These are phyloP conservation scores for Suillus placidus DNA, from an alignment of 768 basidiomycete genomes.

Conservation along the genomic window DNA sequence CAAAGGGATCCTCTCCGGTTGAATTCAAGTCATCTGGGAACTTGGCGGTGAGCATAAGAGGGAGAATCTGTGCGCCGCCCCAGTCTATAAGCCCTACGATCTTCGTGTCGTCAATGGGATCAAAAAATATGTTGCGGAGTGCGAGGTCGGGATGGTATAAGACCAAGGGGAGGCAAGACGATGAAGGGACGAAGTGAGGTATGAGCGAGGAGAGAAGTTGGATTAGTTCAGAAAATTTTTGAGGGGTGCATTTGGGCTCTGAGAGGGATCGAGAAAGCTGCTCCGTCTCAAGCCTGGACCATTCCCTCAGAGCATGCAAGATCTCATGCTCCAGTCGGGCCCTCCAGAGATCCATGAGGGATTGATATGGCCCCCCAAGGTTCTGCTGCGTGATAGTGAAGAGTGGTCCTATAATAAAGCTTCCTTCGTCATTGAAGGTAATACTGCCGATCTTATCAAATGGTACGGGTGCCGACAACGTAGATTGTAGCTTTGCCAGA, in stretches of 20 bases:
- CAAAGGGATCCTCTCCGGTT: not conserved
- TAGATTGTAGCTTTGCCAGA: not conserved
- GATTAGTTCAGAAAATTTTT: not conserved
- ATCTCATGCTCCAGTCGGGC: not conserved
- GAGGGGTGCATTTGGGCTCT: slow-evolving; percentile 4
- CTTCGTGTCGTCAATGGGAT: not conserved
- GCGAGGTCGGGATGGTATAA: slow-evolving; percentile 6
- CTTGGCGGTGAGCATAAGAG: not conserved
- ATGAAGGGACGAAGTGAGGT: not conserved
- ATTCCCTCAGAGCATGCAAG: not conserved
- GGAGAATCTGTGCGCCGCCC: slow-evolving; percentile 1
- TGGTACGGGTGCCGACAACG: not conserved
- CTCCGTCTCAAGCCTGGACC: not conserved
- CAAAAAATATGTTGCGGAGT: slow-evolving; percentile 5
- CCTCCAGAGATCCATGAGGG: not conserved
- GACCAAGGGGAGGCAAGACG: not conserved
- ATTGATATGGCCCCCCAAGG: not conserved
- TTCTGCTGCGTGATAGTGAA: not conserved
- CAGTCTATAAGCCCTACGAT: slow-evolving; percentile 3
- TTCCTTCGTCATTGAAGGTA: not conserved
- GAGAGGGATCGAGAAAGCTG: not conserved
- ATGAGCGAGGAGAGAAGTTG: slow-evolving; percentile 1
- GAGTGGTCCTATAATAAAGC: not conserved
- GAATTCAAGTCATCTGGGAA: not conserved
- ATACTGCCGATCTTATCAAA: slow-evolving; percentile 1